These are phyloP conservation scores for Eucommia ulmoides DNA, from an alignment of 257 asterid species.

Conservation along the genomic window DNA sequence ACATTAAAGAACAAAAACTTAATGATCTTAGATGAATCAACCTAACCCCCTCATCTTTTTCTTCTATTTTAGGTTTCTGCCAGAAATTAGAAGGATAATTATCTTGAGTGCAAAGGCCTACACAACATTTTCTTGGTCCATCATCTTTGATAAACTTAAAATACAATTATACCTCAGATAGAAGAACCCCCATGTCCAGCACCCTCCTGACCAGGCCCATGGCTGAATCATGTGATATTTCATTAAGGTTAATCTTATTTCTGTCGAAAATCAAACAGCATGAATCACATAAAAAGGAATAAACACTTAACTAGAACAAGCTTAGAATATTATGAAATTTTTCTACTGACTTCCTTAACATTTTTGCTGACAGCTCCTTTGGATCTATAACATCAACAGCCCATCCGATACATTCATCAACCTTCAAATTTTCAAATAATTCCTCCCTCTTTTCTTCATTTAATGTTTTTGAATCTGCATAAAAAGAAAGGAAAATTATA, in stretches of 20 bases:
- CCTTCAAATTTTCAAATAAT: constrained; percentile 69
- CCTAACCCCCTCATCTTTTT: neutral
- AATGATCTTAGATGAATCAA: too few relatives aligned
- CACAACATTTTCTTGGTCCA: constrained; percentile 4
- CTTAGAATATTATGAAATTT: neutral
- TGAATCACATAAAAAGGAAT: constrained; percentile 5
- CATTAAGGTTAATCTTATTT: constrained; percentile 76
- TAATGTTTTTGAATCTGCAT: constrained; percentile 80
- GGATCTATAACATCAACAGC: constrained; percentile 93
- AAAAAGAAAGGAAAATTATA: constrained; percentile 1
- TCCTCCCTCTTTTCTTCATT: constrained; percentile 97
- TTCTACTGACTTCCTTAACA: constrained; percentile 69
- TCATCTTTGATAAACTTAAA: constrained; percentile 6
- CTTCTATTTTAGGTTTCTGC: neutral
- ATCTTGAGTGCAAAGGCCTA: neutral
- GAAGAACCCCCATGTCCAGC: constrained; percentile 68
- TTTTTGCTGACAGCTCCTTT: constrained; percentile 81
- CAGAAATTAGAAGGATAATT: neutral
- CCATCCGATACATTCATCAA: constrained; percentile 84
- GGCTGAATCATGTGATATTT: constrained; percentile 91
- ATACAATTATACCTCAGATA: constrained; percentile 62
- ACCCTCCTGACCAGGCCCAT: constrained; percentile 71
- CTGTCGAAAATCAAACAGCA: constrained; percentile 30
- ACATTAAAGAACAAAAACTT: too few relatives aligned
- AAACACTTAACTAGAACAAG: neutral